Conservation (phyloP, 2,329 filamentous ascomycete species). For the Ophiobolus disseminans region DNA sequence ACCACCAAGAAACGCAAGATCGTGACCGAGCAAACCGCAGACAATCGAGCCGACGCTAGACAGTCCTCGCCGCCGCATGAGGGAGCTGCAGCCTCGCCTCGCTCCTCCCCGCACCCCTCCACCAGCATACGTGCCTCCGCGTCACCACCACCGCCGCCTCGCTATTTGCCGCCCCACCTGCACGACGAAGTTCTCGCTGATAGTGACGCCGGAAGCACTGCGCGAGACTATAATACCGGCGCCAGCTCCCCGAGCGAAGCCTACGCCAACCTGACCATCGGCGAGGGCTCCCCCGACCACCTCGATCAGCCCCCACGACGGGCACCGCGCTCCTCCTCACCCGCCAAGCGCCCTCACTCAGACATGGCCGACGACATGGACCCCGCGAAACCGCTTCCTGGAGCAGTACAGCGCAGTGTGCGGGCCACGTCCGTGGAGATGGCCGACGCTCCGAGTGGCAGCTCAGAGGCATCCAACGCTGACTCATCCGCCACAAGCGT, state of each 20-base stretch:
- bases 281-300: conserved; percentile 35
- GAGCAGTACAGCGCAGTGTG: conserved; percentile 32
- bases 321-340: conserved; percentile 56
- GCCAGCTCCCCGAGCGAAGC: conserved; percentile 60
- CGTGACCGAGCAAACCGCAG: conserved; percentile 38
- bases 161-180: conserved; percentile 64
- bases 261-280: conserved; percentile 60
- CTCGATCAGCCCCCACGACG: conserved; percentile 26
- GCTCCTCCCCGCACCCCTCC: conserved; percentile 49
- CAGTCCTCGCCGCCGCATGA: conserved; percentile 47
- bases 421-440: conserved; percentile 55
- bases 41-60: conserved; percentile 16
- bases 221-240: conserved; percentile 47
- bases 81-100: conserved; percentile 39
- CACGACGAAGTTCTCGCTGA: conserved; percentile 58
- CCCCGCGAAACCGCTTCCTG: conserved; percentile 34
- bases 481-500: conserved; percentile 33
- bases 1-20: conserved; percentile 58
- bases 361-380: conserved; percentile 60
- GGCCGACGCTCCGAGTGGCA: conserved; percentile 43
- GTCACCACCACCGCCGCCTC: conserved; percentile 46
- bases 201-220: conserved; percentile 31
- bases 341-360: conserved; percentile 62
- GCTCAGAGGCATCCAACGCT: conserved; percentile 36
- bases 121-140: conserved; percentile 12